phyloP scores from a whole-genome alignment of 2,329 filamentous ascomycete species.

The Fusarium ramigenum region DNA sequence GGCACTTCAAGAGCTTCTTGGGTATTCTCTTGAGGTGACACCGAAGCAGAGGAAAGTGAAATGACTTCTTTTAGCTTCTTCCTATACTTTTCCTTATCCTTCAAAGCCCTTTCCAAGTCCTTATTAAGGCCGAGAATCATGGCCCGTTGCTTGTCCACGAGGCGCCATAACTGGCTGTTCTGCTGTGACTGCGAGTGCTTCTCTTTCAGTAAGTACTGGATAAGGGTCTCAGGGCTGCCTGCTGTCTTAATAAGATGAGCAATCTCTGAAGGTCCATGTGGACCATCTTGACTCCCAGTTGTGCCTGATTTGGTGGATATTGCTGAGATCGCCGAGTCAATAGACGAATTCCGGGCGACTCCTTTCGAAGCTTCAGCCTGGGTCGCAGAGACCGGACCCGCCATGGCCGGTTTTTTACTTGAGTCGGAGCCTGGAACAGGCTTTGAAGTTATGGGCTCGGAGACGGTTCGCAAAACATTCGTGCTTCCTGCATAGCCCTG shows the following conservation, averaged over 20 bases:
- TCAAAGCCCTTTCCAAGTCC: conserved; percentile 87
- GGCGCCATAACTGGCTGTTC: conserved; percentile 91
- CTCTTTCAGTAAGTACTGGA: conserved; percentile 88
- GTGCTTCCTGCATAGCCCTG: conserved; percentile 44
- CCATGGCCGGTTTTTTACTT: conserved; percentile 56
- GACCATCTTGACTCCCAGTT: conserved; percentile 66
- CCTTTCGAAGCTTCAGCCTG: conserved; percentile 53
- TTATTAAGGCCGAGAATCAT: conserved; percentile 96
- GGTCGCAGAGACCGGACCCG: conserved; percentile 54
- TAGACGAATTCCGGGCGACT: conserved; percentile 80
- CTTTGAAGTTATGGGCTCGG: conserved; percentile 56
- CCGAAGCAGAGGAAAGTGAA: conserved; percentile 50
- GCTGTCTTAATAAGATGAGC: conserved; percentile 81
- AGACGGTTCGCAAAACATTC: conserved; percentile 61
- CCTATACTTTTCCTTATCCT: conserved; percentile 94
- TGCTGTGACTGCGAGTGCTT: conserved; percentile 89
- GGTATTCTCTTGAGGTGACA: conserved; percentile 35
- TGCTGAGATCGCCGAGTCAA: conserved; percentile 90
- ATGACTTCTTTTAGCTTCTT: conserved; percentile 85
- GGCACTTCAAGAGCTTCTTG: conserved; percentile 11
- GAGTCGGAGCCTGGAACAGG: conserved; percentile 52
- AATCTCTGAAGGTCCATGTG: conserved; percentile 77
- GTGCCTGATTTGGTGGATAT: conserved; percentile 68
- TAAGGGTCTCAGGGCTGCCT: conserved; percentile 88
- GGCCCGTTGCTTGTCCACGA: conserved; percentile 94